Evolutionary conservation across 2,329 filamentous ascomycete genomes (phyloP).

Genomic region (Fonsecaea nubica): DNA sequence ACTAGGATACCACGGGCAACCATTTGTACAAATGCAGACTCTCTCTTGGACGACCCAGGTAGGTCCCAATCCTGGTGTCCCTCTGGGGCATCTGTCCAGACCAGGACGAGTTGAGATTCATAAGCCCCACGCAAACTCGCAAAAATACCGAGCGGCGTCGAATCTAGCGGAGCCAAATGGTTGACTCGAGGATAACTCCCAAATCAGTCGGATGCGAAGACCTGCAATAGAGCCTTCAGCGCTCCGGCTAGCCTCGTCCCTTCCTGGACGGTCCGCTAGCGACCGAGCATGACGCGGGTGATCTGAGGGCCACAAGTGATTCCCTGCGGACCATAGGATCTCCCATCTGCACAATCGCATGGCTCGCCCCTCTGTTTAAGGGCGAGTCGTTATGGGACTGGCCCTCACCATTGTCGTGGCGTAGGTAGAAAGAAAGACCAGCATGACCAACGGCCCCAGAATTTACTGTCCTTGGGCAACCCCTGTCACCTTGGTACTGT

Average conservation of each 20-base stretch:
- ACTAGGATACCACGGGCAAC: slow-evolving; percentile 17
- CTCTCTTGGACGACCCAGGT: slow-evolving; percentile 8
- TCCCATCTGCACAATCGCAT: slow-evolving; percentile 28
- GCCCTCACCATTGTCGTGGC: slow-evolving; percentile 11
- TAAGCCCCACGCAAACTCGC: slow-evolving; percentile 30
- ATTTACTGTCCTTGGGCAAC: not conserved
- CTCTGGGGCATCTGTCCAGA: slow-evolving; percentile 15
- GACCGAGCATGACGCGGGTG: slow-evolving; percentile 35
- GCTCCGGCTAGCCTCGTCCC: slow-evolving; percentile 33
- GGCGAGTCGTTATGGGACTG: slow-evolving; percentile 16
- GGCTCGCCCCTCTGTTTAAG: slow-evolving; percentile 8
- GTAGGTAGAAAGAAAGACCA: not conserved
- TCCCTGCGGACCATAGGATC: slow-evolving; percentile 29
- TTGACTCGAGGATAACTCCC: slow-evolving; percentile 6
- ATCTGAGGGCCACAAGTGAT: slow-evolving; percentile 29
- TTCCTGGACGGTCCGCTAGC: slow-evolving; percentile 29
- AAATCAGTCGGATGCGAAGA: slow-evolving; percentile 16
- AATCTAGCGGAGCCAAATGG: slow-evolving; percentile 25
- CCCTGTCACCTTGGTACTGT: slow-evolving; percentile 27
- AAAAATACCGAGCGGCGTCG: slow-evolving; percentile 26
- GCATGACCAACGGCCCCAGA: not conserved
- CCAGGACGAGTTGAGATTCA: slow-evolving; percentile 19
- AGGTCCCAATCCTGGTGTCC: slow-evolving; percentile 10
- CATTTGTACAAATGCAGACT: slow-evolving; percentile 31
- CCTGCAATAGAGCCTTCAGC: slow-evolving; percentile 28